These are phyloP conservation scores for Grosmannia huntii DNA, from an alignment of 2,329 filamentous ascomycete genomes.

Conservation along the genomic window DNA sequence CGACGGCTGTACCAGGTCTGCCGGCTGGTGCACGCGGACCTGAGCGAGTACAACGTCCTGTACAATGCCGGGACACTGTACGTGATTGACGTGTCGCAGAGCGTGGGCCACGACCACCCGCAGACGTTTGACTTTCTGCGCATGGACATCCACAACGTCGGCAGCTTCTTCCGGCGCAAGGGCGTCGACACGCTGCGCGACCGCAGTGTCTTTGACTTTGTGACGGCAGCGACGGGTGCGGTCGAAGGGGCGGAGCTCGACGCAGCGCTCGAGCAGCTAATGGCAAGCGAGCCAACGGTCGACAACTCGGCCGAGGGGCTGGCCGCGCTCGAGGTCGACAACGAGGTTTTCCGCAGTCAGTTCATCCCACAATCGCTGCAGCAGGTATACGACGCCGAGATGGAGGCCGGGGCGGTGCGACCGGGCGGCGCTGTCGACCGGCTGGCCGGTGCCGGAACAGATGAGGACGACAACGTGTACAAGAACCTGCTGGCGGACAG, in stretches of 20 bases:
- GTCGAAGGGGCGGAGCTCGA: constrained; percentile 44
- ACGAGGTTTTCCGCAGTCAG: constrained; percentile 87
- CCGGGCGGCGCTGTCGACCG: constrained; percentile 28
- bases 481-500: constrained; percentile 60
- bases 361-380: constrained; percentile 94
- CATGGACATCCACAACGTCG: constrained; percentile 97
- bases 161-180: constrained; percentile 81
- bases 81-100: constrained; percentile 96
- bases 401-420: constrained; percentile 36
- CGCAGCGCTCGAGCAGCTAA: constrained; percentile 52
- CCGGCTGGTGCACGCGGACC: constrained; percentile 82
- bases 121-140: constrained; percentile 83
- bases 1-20: constrained; percentile 87
- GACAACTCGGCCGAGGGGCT: constrained; percentile 20
- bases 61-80: constrained; percentile 74
- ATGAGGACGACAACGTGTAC: constrained; percentile 40
- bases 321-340: constrained; percentile 61
- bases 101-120: constrained; percentile 92
- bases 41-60: constrained; percentile 96
- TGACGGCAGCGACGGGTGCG: constrained; percentile 36
- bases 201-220: constrained; percentile 70
- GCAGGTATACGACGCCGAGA: constrained; percentile 92
- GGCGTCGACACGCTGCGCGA: constrained; percentile 73
- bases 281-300: constrained; percentile 29
- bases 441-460: constrained; percentile 52